Conservation (phyloP, 2,329 filamentous ascomycete species). For the Beauveria australis region DNA sequence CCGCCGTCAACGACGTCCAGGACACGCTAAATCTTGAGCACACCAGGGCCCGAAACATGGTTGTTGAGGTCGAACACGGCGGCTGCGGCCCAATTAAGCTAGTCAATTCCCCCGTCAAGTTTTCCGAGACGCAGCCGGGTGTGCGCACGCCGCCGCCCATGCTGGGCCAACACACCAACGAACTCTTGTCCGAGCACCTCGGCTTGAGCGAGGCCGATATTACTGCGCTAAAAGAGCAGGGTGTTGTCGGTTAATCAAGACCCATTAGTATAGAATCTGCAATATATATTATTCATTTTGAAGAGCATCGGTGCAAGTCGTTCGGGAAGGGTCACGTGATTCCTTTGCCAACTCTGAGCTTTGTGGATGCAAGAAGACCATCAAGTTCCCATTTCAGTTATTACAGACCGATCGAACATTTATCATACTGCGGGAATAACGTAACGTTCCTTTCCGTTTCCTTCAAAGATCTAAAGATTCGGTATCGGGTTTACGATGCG, state of each 20-base stretch:
- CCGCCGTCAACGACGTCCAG: slow-evolving; percentile 89
- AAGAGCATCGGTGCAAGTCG: not conserved
- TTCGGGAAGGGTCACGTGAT: not conserved
- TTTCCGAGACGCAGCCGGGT: slow-evolving; percentile 70
- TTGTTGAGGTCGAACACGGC: slow-evolving; percentile 76
- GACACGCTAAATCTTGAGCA: slow-evolving; percentile 77
- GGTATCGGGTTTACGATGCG: not conserved
- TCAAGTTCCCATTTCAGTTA: not conserved
- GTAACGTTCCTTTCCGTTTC: not conserved
- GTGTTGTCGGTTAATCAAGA: slow-evolving; percentile 48
- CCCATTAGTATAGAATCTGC: not conserved
- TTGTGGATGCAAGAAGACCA: not conserved
- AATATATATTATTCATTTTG: not conserved
- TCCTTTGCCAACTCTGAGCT: not conserved
- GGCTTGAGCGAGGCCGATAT: slow-evolving; percentile 54
- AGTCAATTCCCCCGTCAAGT: slow-evolving; percentile 92
- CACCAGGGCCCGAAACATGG: slow-evolving; percentile 79
- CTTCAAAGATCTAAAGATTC: not conserved
- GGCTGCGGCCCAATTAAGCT: slow-evolving; percentile 79
- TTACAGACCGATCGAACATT: not conserved
- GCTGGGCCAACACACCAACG: slow-evolving; percentile 78
- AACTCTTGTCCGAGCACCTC: slow-evolving; percentile 59
- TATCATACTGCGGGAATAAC: not conserved
- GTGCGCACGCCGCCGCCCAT: slow-evolving; percentile 74
- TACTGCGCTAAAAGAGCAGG: slow-evolving; percentile 51